These are phyloP conservation scores for Tetracladium maxilliforme DNA, from an alignment of 2,329 filamentous ascomycete genomes.

Conservation along the genomic window DNA sequence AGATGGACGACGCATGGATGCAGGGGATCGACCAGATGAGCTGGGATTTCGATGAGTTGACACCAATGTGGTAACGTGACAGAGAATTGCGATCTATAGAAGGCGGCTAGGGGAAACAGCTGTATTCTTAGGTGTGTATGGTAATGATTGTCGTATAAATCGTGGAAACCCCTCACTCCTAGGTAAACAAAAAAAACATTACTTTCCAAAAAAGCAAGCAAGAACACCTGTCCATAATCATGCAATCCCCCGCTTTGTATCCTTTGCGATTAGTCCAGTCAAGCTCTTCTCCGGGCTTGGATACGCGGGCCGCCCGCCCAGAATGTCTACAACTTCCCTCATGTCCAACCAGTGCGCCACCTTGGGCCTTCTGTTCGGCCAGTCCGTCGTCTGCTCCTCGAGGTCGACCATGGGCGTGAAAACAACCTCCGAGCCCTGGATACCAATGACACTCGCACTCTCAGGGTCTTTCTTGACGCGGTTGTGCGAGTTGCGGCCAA, in stretches of 20 bases:
- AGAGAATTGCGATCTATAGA: too few species aligned
- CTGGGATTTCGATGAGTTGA: too few species aligned
- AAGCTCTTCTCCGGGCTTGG: slow-evolving; percentile 31
- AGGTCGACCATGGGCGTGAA: slow-evolving; percentile 71
- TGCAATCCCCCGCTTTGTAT: slow-evolving; percentile 38
- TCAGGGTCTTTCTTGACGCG: slow-evolving; percentile 60
- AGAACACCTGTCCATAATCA: too few species aligned
- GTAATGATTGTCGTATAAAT: too few species aligned
- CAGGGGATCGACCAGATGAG: too few species aligned
- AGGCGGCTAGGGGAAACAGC: too few species aligned
- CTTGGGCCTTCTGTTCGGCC: slow-evolving; percentile 75
- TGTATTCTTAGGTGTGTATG: too few species aligned
- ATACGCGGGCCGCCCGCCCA: slow-evolving; percentile 53
- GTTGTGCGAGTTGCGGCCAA: slow-evolving; percentile 47
- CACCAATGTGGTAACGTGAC: too few species aligned
- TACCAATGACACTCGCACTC: slow-evolving; percentile 75
- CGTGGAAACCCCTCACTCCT: too few species aligned
- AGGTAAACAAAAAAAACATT: too few species aligned
- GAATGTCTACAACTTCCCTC: slow-evolving; percentile 68
- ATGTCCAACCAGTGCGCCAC: slow-evolving; percentile 73
- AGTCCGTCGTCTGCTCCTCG: slow-evolving; percentile 80
- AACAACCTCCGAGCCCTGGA: slow-evolving; percentile 79
- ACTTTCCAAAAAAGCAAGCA: too few species aligned
- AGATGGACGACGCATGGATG: too few species aligned
- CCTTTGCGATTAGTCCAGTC: slow-evolving; percentile 39